A percentile compares a stretch with the other conserved stretches of the same genome.
phyloP scores from a whole-genome alignment of 75 land plant species.

The Chamaecyparis obtusa region DNA sequence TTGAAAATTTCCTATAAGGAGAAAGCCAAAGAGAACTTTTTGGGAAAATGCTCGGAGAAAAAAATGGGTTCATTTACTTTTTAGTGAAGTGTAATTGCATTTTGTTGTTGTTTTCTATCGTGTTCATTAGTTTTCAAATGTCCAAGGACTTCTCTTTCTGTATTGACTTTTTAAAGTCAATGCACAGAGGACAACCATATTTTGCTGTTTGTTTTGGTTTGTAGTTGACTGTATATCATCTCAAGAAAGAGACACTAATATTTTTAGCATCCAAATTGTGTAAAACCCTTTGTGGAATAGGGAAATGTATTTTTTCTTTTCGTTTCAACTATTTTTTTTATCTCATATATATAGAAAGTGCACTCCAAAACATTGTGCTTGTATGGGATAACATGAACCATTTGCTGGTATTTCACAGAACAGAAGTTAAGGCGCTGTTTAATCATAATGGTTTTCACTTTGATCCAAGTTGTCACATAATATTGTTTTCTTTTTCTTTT shows the following conservation, averaged over 20 bases:
- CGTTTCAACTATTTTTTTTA: not conserved
- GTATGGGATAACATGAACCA: not conserved
- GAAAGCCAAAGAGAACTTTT: not conserved
- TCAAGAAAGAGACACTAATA: not conserved
- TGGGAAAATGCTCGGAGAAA: not conserved
- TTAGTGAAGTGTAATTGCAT: not conserved
- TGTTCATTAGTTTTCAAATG: not conserved
- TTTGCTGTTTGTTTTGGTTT: not conserved
- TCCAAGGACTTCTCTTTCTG: not conserved
- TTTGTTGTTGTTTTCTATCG: not conserved
- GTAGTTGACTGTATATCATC: not conserved
- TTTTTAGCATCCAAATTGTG: not conserved
- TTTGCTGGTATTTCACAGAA: not conserved
- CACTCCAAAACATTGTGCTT: not conserved
- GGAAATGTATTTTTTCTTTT: not conserved
- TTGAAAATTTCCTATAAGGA: not conserved
- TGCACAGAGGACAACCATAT: not conserved
- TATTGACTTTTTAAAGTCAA: not conserved
- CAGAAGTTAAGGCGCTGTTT: not conserved
- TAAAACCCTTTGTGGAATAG: not conserved
- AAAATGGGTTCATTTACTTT: not conserved
- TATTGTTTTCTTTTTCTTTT: not conserved
- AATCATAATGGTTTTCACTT: not conserved
- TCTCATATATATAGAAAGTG: not conserved
- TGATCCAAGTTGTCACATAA: not conserved